Percentiles rank a stretch among this genome's conserved stretches.
Evolutionary conservation across 352 stramenopile genomes (phyloP).

Genomic region (Phytophthora cryptogea): DNA sequence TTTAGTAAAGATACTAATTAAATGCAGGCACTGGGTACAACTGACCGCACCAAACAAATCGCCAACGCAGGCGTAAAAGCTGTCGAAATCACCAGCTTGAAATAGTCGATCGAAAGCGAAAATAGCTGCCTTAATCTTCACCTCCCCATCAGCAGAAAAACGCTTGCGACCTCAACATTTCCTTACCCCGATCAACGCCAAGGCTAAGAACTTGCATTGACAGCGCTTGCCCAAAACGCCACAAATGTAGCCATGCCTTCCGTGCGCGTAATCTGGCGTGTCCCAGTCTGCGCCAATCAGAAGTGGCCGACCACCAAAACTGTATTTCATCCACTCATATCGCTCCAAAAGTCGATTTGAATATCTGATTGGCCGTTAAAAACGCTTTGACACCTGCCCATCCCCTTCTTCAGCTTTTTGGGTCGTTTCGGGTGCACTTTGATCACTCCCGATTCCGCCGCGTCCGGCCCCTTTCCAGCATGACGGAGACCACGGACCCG

Average conservation of each 20-base stretch:
- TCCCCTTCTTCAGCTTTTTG: constrained; percentile 13
- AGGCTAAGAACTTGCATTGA: too few species aligned
- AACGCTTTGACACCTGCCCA: not conserved
- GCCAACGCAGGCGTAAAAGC: too few species aligned
- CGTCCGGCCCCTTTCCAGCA: not conserved
- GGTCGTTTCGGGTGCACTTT: not conserved
- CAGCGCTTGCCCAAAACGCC: too few species aligned
- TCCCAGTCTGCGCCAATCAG: not conserved
- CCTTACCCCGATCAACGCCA: too few species aligned
- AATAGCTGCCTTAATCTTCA: too few species aligned
- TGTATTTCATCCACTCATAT: constrained; percentile 8
- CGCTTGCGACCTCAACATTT: too few species aligned
- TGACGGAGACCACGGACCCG: constrained; percentile 32
- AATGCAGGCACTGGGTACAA: too few species aligned
- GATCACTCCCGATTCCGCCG: constrained; percentile 22
- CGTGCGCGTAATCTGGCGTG: not conserved
- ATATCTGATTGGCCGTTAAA: constrained; percentile 8
- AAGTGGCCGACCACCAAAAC: not conserved
- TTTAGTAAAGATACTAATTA: too few species aligned
- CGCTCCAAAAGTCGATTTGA: not conserved
- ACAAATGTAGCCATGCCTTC: not conserved
- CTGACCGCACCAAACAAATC: too few species aligned
- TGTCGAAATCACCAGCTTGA: too few species aligned
- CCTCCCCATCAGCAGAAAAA: too few species aligned
- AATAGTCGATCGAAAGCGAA: too few species aligned